Percentiles rank a stretch among this genome's conserved stretches.
Evolutionary conservation across 2,329 filamentous ascomycete species (phyloP).

Genomic region (Acarospora socialis): DNA sequence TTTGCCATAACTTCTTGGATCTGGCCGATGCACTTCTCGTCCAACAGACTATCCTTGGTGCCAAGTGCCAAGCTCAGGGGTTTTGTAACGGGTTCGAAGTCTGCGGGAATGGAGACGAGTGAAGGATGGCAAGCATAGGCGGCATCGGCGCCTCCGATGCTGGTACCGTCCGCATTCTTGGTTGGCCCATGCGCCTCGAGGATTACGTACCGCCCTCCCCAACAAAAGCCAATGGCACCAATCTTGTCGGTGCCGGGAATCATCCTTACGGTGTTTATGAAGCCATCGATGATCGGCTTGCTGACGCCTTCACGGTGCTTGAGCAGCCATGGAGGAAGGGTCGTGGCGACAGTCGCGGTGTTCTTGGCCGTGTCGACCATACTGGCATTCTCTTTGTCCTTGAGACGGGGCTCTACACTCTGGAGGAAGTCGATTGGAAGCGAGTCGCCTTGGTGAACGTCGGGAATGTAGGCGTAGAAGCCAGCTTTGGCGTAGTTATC

Average conservation of each 20-base stretch:
- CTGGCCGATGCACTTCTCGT: slow-evolving; percentile 24
- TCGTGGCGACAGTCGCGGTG: slow-evolving; percentile 27
- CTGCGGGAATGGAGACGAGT: slow-evolving; percentile 27
- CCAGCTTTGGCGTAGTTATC: slow-evolving; percentile 33
- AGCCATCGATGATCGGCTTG: slow-evolving; percentile 30
- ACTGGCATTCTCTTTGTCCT: slow-evolving; percentile 23
- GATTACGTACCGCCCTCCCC: slow-evolving; percentile 30
- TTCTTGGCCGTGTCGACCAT: slow-evolving; percentile 27
- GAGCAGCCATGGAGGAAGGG: slow-evolving; percentile 29
- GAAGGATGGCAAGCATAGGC: slow-evolving; percentile 29
- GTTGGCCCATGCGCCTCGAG: slow-evolving; percentile 18
- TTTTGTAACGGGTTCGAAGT: slow-evolving; percentile 27
- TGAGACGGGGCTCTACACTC: slow-evolving; percentile 28
- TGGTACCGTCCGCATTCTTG: slow-evolving; percentile 8
- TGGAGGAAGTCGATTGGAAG: slow-evolving; percentile 27
- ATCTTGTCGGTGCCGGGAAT: slow-evolving; percentile 30
- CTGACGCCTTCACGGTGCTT: slow-evolving; percentile 29
- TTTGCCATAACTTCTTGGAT: slow-evolving; percentile 28
- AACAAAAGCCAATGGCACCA: slow-evolving; percentile 35
- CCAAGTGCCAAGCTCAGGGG: slow-evolving; percentile 29
- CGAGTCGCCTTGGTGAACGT: slow-evolving; percentile 29
- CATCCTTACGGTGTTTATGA: slow-evolving; percentile 26
- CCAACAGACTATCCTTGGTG: slow-evolving; percentile 28
- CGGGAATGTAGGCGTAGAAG: slow-evolving; percentile 32
- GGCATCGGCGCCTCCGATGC: slow-evolving; percentile 25